Evolutionary conservation across 768 basidiomycete species (phyloP).

Genomic region (Phaffia australis): DNA sequence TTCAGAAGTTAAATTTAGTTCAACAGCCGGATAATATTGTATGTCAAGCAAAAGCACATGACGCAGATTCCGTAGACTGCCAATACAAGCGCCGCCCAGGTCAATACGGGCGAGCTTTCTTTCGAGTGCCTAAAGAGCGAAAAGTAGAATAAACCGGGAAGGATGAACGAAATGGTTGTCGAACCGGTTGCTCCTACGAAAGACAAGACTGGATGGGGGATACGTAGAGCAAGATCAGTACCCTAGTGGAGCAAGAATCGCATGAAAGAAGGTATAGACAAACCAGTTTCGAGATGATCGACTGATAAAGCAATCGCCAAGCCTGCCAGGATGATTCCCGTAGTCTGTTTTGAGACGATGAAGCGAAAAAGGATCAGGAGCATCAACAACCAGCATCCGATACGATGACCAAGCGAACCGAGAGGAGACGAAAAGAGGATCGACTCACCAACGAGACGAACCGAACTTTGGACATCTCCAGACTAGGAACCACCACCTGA

Average conservation of each 20-base stretch:
- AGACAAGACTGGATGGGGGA: constrained; percentile 55
- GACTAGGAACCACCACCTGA: background rate
- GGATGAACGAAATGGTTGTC: constrained; percentile 91
- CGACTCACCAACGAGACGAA: no score
- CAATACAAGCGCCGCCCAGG: constrained; percentile 54
- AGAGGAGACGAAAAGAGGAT: constrained; percentile 2
- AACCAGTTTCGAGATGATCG: constrained; percentile 64
- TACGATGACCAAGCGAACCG: background rate
- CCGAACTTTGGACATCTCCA: no score
- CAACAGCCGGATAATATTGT: no score
- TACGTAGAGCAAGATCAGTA: background rate
- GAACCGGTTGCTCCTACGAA: constrained; percentile 96
- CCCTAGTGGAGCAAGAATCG: background rate
- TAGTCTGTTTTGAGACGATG: constrained; percentile 46
- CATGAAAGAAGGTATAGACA: constrained; percentile 30
- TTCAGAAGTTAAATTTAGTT: no score
- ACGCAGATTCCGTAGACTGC: constrained; percentile 64
- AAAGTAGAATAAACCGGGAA: constrained; percentile 84
- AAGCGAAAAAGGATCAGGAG: background rate
- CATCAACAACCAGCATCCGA: background rate
- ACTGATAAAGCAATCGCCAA: constrained; percentile 43
- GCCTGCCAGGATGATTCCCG: constrained; percentile 35
- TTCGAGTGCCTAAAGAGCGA: constrained; percentile 62
- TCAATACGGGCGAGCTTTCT: constrained; percentile 47
- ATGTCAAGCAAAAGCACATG: constrained; percentile 59